Evolutionary conservation across 768 basidiomycete genomes (phyloP).

Genomic region (Xerocomus brunneocitrinus): DNA sequence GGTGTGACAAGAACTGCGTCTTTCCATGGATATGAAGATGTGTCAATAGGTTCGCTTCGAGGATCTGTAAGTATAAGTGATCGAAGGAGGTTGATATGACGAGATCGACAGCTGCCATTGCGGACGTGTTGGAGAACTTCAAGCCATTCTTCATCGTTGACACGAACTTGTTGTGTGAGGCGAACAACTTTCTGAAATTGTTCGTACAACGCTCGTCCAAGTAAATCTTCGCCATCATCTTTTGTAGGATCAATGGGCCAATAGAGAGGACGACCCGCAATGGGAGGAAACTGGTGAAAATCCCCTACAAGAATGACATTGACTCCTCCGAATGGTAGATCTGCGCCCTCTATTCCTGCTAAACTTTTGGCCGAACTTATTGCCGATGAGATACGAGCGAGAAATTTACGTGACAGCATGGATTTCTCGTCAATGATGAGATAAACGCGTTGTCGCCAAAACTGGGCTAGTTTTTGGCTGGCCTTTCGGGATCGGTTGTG

Average conservation of each 20-base stretch:
- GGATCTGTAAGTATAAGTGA: conserved; percentile 15
- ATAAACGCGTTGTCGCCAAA: neutral
- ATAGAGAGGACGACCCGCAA: neutral
- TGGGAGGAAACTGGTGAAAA: neutral
- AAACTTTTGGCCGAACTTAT: neutral
- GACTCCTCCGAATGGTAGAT: too few relatives aligned
- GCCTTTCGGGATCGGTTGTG: neutral
- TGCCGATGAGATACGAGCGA: neutral
- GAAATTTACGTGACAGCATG: neutral
- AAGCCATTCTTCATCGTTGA: neutral
- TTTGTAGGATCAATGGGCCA: neutral
- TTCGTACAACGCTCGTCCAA: neutral
- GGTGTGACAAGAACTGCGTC: conserved; percentile 35
- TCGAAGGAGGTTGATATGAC: conserved; percentile 26
- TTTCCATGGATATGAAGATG: conserved; percentile 25
- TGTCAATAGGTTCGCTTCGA: conserved; percentile 23
- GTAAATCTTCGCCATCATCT: neutral
- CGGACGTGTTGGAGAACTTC: neutral
- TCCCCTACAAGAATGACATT: neutral
- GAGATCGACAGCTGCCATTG: conserved; percentile 23
- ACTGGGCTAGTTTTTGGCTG: neutral
- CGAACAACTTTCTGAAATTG: neutral
- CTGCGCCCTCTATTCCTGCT: too few relatives aligned
- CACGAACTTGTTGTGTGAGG: neutral
- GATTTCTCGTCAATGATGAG: neutral